These are phyloP conservation scores for Termitomyces sp. DNA, from an alignment of 768 basidiomycete species.

Conservation along the genomic window DNA sequence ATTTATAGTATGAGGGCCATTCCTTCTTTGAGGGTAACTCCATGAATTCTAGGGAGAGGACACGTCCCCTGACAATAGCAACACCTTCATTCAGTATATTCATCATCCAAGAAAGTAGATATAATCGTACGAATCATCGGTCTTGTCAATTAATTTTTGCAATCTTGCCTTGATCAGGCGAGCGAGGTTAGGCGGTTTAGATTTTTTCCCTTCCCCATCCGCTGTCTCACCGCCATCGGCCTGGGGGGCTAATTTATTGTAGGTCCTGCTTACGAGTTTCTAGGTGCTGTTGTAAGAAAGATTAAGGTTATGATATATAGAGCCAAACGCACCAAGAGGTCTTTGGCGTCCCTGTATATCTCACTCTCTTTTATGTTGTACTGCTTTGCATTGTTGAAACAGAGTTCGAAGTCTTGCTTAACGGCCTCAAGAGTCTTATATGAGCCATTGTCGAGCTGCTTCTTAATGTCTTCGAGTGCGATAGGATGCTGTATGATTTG, in stretches of 20 bases:
- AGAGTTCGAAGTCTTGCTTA: slow-evolving; percentile 69
- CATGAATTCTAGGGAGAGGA: slow-evolving; percentile 75
- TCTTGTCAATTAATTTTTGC: slow-evolving; percentile 70
- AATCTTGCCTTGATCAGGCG: slow-evolving; percentile 66
- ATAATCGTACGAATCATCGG: slow-evolving; percentile 59
- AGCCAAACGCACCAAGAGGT: slow-evolving; percentile 58
- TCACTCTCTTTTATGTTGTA: slow-evolving; percentile 80
- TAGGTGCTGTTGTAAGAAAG: slow-evolving; percentile 17
- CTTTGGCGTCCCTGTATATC: slow-evolving; percentile 82
- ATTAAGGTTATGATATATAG: slow-evolving; percentile 1
- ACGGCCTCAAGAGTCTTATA: slow-evolving; percentile 68
- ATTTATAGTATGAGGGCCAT: slow-evolving; percentile 77
- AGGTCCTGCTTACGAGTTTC: slow-evolving; percentile 51
- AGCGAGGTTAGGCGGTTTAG: slow-evolving; percentile 60
- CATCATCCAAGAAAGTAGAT: background rate
- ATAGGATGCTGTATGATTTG: slow-evolving; percentile 75
- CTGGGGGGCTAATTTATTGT: slow-evolving; percentile 41
- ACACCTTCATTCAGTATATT: background rate
- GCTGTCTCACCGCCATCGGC: slow-evolving; percentile 36
- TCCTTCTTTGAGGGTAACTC: slow-evolving; percentile 76
- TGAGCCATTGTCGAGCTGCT: slow-evolving; percentile 53
- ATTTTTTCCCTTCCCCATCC: slow-evolving; percentile 43
- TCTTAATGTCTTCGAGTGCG: slow-evolving; percentile 86
- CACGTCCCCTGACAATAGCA: slow-evolving; percentile 50
- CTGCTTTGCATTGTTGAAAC: slow-evolving; percentile 77